A percentile compares a stretch with the other conserved stretches of the same genome.
Evolutionary conservation across 106 monocot species (phyloP).

Genomic region (Cymbidium sinense): DNA sequence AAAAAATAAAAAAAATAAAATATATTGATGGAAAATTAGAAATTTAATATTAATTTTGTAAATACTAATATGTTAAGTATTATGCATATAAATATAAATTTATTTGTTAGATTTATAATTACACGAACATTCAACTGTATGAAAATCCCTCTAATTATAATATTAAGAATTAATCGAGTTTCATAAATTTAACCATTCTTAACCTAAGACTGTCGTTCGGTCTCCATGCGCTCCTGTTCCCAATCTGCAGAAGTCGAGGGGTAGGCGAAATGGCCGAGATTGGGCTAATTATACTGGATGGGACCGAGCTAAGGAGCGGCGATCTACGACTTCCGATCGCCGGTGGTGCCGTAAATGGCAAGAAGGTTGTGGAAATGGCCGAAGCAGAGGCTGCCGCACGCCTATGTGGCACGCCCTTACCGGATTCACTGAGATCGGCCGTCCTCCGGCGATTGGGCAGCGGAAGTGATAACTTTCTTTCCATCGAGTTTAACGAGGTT

Average conservation of each 20-base stretch:
- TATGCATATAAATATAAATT: too few relatives aligned
- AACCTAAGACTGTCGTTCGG: too few relatives aligned
- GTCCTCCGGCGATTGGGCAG: conserved; percentile 8
- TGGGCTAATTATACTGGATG: conserved; percentile 21
- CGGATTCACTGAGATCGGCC: conserved; percentile 15
- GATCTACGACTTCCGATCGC: conserved; percentile 17
- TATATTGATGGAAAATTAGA: too few relatives aligned
- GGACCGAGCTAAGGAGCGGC: conserved; percentile 16
- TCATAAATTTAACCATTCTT: too few relatives aligned
- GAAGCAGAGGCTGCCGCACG: conserved; percentile 25
- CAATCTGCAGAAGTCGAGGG: background rate
- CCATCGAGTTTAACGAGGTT: conserved; percentile 18
- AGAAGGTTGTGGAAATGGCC: conserved; percentile 21
- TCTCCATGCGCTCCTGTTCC: background rate
- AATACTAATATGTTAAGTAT: too few relatives aligned
- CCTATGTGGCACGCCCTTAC: conserved; percentile 29
- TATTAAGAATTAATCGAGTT: too few relatives aligned
- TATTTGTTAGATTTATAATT: too few relatives aligned
- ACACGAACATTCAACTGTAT: too few relatives aligned
- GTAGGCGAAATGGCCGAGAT: conserved; percentile 16
- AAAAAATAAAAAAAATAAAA: too few relatives aligned
- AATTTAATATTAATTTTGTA: too few relatives aligned
- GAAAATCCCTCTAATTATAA: too few relatives aligned
- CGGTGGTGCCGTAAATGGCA: conserved; percentile 17
- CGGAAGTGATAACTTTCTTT: conserved; percentile 4